phyloP scores from a whole-genome alignment of 805 yeast species.

The Metschnikowia orientalis region DNA sequence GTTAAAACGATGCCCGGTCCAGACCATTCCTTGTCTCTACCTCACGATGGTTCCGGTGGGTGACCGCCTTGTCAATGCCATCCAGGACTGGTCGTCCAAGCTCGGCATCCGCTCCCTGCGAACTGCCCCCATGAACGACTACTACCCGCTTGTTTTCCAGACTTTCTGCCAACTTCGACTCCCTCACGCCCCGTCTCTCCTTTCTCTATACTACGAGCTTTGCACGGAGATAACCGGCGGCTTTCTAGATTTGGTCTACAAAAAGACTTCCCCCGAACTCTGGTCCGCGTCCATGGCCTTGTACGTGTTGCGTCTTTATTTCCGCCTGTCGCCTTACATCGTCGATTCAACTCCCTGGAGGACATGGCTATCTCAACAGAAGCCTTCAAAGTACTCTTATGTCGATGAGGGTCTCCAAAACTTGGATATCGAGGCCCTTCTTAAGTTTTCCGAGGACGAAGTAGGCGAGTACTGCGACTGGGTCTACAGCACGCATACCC shows the following conservation, averaged over 20 bases:
- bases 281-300: conserved; percentile 29
- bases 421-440: conserved; percentile 26
- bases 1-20: conserved; percentile 25
- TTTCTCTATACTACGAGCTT: conserved; percentile 28
- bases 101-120: conserved; percentile 7
- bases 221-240: conserved; percentile 12
- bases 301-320: conserved; percentile 30
- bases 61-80: conserved; percentile 30
- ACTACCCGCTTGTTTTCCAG: conserved; percentile 37
- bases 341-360: conserved; percentile 20
- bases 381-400: conserved; percentile 8
- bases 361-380: conserved; percentile 15
- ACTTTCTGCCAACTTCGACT: conserved; percentile 41
- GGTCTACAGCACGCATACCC: conserved; percentile 37
- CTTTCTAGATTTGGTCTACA: conserved; percentile 5
- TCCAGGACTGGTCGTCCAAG: conserved; percentile 10
- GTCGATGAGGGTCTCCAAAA: conserved; percentile 9
- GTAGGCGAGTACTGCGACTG: conserved; percentile 48
- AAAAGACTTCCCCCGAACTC: conserved; percentile 31
- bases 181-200: conserved; percentile 47
- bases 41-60: conserved; percentile 38
- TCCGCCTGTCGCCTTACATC: conserved; percentile 7
- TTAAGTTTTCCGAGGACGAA: conserved; percentile 46
- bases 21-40: conserved; percentile 34
- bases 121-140: conserved; percentile 21